A percentile compares a stretch with the other conserved stretches of the same genome.
phyloP scores from a whole-genome alignment of 176 grass and related monocot genomes.

The Miscanthus lutarioriparius region DNA sequence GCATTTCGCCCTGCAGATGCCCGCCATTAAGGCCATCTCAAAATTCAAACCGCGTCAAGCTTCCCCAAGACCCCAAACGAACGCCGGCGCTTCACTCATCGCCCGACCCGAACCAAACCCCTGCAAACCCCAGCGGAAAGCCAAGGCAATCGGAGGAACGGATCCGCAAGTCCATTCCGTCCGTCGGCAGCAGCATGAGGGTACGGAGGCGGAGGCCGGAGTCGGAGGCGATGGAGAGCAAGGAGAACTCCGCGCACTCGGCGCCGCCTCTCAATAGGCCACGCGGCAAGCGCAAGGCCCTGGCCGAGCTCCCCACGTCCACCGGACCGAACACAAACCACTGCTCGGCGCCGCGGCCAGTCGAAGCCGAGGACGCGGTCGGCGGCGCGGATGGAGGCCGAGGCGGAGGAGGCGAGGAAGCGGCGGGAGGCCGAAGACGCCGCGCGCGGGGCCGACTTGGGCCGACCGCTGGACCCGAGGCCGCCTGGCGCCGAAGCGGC shows the following conservation, averaged over 20 bases:
- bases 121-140: not conserved
- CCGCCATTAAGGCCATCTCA: not conserved
- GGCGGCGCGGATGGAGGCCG: conserved; percentile 32
- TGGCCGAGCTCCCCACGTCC: conserved; percentile 24
- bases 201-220: not conserved
- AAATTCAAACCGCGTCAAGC: conserved; percentile 12
- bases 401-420: conserved; percentile 13
- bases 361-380: conserved; percentile 42
- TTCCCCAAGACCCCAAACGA: not conserved
- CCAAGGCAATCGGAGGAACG: not conserved
- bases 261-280: not conserved
- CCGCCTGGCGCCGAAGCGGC: conserved; percentile 14
- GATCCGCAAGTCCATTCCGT: not conserved
- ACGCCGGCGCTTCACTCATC: not conserved
- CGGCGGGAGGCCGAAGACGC: not conserved
- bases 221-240: conserved; percentile 12
- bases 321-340: not conserved
- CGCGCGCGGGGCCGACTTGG: not conserved
- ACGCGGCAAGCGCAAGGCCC: conserved; percentile 27
- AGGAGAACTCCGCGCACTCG: conserved; percentile 26
- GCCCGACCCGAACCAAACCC: not conserved
- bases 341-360: not conserved
- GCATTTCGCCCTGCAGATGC: not conserved
- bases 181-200: not conserved
- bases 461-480: not conserved